These are phyloP conservation scores for Russula sp. DNA, from an alignment of 768 basidiomycete species.

Conservation along the genomic window DNA sequence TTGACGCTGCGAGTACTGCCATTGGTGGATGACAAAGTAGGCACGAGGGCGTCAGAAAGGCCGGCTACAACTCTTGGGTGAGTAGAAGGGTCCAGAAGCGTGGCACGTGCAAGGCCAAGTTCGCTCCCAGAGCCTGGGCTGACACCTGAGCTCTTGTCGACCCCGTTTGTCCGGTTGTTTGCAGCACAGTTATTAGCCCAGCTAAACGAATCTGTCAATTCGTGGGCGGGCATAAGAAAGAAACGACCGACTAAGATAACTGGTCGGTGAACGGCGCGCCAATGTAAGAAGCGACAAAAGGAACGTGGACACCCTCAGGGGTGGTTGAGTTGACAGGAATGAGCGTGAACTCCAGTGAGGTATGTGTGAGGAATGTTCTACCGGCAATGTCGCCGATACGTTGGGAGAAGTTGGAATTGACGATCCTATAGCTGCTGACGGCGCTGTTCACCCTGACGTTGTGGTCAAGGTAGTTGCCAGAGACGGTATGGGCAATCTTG, in stretches of 20 bases:
- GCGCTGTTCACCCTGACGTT: constrained; percentile 58
- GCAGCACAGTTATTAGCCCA: constrained; percentile 52
- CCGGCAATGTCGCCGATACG: constrained; percentile 53
- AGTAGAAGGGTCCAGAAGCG: no score
- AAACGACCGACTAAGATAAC: constrained; percentile 42
- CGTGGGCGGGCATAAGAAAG: not conserved
- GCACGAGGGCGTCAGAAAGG: constrained; percentile 44
- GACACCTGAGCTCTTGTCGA: no score
- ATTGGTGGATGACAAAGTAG: constrained; percentile 39
- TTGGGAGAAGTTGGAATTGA: constrained; percentile 45
- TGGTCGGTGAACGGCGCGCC: constrained; percentile 47
- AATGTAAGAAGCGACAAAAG: constrained; percentile 42
- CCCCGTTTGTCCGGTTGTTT: no score
- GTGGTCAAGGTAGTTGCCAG: constrained; percentile 59
- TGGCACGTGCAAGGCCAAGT: no score
- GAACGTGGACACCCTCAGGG: no score
- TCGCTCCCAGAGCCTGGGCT: no score
- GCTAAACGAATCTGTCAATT: constrained; percentile 14
- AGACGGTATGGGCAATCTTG: constrained; percentile 49
- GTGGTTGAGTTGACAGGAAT: constrained; percentile 32
- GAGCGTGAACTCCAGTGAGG: constrained; percentile 43
- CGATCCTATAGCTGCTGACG: constrained; percentile 48
- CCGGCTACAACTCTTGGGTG: constrained; percentile 34
- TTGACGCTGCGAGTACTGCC: constrained; percentile 46
- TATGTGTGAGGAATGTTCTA: constrained; percentile 42